Base-by-base conservation (phyloP, 2,329 filamentous ascomycete genomes). In the Calonectria multiphialidica region DNA sequence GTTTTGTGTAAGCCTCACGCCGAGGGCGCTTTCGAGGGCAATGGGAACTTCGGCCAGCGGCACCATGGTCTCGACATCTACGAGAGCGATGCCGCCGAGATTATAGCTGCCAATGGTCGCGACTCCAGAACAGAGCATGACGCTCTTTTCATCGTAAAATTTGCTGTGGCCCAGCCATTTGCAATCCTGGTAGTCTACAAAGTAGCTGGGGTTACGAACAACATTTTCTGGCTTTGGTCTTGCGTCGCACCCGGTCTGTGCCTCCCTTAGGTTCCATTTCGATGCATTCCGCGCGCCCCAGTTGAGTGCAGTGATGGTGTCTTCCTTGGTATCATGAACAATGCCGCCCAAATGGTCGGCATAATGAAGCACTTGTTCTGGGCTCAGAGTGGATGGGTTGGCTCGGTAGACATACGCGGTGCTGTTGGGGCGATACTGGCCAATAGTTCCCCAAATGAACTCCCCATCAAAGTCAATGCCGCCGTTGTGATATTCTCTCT, bases 121-220 rank as follows among this genome's bases (percentile, higher is more conserved):
- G 9, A 88, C 84, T 1, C 87, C 87, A 0, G 85, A 85, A 73
- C 87, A 88, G 16, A 88, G 81, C 86, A 88, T 87, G 12, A 88
- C 78, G 16, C 83, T 81, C 44, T 82, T 81, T n/a, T 72, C 76
- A n/a, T 74, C 74, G 59, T 86, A 85, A 7, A 79, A 72, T 12
- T 76, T 71, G 16, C 83, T 82, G 73, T 82, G 83, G 5, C 87
- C 87, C 0, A 88, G 80, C 77, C 84, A 88, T 75, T 88, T 88
- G 80, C 87, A 88, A 81, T 88, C 87, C 77, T 89, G 87, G 75
- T 88, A 88, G 71, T 88, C 87, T 67, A 86, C 77, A 76, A 83
- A 88, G 74, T 86, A 83, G 42, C 80, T 84, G 0, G 86, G 86
- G 62, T 88, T 87, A 6, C 72, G 75, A 1, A 79, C 73, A 0